A percentile compares a stretch with the other conserved stretches of the same genome.
phyloP scores from a whole-genome alignment of 345 rosid genomes.

The Lepidium didymum region DNA sequence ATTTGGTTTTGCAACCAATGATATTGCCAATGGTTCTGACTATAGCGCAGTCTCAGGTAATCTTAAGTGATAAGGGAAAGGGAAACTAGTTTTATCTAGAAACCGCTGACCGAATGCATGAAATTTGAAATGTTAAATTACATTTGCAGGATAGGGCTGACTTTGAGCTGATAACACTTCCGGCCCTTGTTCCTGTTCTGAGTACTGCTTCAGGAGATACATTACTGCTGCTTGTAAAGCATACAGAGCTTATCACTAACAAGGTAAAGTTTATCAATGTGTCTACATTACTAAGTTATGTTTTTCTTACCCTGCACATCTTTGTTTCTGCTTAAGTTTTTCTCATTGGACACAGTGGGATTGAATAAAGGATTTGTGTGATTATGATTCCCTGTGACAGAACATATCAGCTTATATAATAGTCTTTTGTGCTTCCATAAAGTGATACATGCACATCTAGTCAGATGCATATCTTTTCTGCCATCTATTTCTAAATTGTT shows the following conservation, averaged over 20 bases:
- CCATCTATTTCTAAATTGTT: background rate
- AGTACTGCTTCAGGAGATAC: conserved; percentile 92
- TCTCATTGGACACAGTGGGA: background rate
- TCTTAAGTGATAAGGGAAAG: background rate
- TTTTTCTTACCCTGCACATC: background rate
- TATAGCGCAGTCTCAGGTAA: conserved; percentile 94
- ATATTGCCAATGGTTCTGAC: conserved; percentile 96
- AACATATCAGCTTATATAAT: background rate
- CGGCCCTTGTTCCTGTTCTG: conserved; percentile 90
- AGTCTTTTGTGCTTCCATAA: conserved; percentile 2
- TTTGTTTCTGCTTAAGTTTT: background rate
- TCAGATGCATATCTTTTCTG: background rate
- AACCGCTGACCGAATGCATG: background rate
- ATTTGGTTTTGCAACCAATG: conserved; percentile 92
- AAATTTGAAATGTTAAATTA: background rate
- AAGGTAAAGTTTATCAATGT: conserved; percentile 47
- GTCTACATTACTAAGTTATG: background rate
- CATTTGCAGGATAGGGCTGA: conserved; percentile 79
- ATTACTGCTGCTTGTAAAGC: conserved; percentile 76
- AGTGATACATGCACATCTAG: background rate
- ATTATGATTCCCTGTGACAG: background rate
- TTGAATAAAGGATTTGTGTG: background rate
- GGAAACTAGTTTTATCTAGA: background rate
- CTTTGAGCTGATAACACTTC: conserved; percentile 82
- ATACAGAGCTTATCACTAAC: conserved; percentile 79